Percentiles rank a stretch among this genome's conserved stretches.
phyloP scores from a whole-genome alignment of 2,329 filamentous ascomycete genomes.

The Fusarium fujikuroi region DNA sequence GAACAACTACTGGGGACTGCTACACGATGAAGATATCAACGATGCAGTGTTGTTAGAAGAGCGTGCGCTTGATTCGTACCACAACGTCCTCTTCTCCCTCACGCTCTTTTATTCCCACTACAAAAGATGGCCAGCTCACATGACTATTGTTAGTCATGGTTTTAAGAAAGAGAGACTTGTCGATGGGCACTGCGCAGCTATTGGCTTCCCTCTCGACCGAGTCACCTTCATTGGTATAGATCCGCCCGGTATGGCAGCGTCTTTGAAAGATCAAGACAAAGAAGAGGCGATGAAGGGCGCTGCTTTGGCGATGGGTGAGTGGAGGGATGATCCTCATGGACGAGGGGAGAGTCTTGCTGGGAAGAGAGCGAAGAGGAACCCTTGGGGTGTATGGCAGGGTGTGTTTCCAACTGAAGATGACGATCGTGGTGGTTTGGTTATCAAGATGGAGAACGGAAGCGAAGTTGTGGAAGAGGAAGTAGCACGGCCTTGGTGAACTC shows the following conservation, averaged over 20 bases:
- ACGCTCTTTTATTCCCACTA: constrained; percentile 56
- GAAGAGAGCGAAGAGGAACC: constrained; percentile 63
- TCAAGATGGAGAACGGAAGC: constrained; percentile 47
- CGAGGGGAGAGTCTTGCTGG: constrained; percentile 55
- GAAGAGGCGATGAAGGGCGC: constrained; percentile 56
- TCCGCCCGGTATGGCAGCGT: constrained; percentile 60
- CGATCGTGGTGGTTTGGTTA: constrained; percentile 52
- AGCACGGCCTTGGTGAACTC: constrained; percentile 53
- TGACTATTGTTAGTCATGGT: constrained; percentile 75
- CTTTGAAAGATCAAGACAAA: constrained; percentile 47
- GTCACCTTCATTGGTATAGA: constrained; percentile 72
- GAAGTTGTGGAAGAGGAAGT: constrained; percentile 55
- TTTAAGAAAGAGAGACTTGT: constrained; percentile 75
- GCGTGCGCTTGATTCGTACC: constrained; percentile 83
- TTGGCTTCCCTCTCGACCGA: constrained; percentile 61
- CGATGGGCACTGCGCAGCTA: constrained; percentile 70
- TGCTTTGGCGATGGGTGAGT: constrained; percentile 57
- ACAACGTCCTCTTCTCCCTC: constrained; percentile 84
- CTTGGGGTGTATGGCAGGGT: constrained; percentile 57
- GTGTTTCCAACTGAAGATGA: constrained; percentile 56
- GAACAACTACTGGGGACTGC: constrained; percentile 59
- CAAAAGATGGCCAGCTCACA: constrained; percentile 61
- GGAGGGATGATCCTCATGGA: constrained; percentile 65
- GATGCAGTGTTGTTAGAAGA: constrained; percentile 68
- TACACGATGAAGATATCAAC: constrained; percentile 34